Evolutionary conservation across 768 basidiomycete genomes (phyloP).

Genomic region (Psilocybe tampanensis): DNA sequence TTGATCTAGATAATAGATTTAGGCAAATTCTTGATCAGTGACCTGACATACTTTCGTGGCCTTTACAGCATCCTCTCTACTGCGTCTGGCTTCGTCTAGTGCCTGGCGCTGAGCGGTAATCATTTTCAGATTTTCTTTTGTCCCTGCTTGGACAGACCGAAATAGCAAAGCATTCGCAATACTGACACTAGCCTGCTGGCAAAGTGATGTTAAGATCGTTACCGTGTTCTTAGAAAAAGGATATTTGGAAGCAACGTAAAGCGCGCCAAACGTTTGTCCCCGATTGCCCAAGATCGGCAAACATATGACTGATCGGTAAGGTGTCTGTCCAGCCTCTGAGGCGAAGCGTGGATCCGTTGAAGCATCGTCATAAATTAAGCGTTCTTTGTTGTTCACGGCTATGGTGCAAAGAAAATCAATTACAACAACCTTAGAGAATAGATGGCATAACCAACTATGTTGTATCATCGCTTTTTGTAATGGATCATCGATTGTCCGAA

Average conservation of each 20-base stretch:
- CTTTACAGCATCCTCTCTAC: conserved; percentile 72
- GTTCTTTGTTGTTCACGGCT: conserved; percentile 71
- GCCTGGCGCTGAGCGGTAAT: conserved; percentile 73
- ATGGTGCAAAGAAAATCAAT: neutral
- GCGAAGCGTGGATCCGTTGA: conserved; percentile 68
- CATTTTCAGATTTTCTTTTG: conserved; percentile 76
- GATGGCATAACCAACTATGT: conserved; percentile 46
- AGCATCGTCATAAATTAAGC: conserved; percentile 61
- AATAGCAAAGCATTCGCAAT: conserved; percentile 77
- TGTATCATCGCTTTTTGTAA: conserved; percentile 69
- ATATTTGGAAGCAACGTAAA: conserved; percentile 68
- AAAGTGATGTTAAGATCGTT: conserved; percentile 63
- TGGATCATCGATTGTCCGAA: conserved; percentile 61
- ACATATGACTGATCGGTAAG: conserved; percentile 64
- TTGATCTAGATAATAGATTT: conserved; percentile 55
- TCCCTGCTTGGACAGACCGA: conserved; percentile 73
- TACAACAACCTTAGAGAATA: neutral
- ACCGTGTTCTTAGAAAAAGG: conserved; percentile 63
- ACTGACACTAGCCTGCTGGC: conserved; percentile 76
- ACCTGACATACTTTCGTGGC: conserved; percentile 60
- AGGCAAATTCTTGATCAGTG: neutral
- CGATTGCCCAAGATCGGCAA: conserved; percentile 75
- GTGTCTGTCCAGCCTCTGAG: conserved; percentile 64
- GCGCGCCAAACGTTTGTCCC: conserved; percentile 73
- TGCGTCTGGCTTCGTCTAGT: conserved; percentile 67